Percentiles rank a stretch among this genome's conserved stretches.
phyloP scores from a whole-genome alignment of 331 rosid genomes.

The Saraca asoca region DNA sequence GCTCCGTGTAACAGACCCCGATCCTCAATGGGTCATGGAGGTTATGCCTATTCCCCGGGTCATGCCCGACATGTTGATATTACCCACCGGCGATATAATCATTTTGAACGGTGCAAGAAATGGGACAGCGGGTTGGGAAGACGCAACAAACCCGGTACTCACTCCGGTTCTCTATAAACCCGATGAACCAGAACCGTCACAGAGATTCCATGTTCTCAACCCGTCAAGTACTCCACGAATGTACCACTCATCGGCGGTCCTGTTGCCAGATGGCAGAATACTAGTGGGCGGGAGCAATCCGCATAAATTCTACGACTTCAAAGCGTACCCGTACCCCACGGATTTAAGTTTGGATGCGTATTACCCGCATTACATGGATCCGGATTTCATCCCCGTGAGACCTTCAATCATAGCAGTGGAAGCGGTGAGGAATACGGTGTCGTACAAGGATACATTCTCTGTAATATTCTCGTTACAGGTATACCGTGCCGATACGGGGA shows the following conservation, averaged over 20 bases:
- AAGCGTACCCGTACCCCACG: conserved; percentile 50
- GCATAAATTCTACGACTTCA: conserved; percentile 55
- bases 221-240: conserved; percentile 50
- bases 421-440: conserved; percentile 18
- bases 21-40: conserved; percentile 68
- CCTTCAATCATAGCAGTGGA: conserved; percentile 56
- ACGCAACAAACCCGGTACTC: conserved; percentile 52
- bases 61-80: conserved; percentile 67
- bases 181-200: not conserved
- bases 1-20: conserved; percentile 48
- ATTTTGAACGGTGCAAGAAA: conserved; percentile 68
- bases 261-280: conserved; percentile 64
- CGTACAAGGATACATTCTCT: conserved; percentile 42
- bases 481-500: not conserved
- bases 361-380: conserved; percentile 56
- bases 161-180: conserved; percentile 56
- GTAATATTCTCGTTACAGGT: conserved; percentile 42
- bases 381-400: not conserved
- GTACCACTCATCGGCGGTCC: conserved; percentile 73
- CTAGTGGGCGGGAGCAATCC: conserved; percentile 91
- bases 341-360: conserved; percentile 68
- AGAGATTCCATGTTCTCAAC: conserved; percentile 45
- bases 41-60: conserved; percentile 70
- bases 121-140: conserved; percentile 81
- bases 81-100: conserved; percentile 62